phyloP scores from a whole-genome alignment of 2,329 filamentous ascomycete species.

The Alternaria incomplexa region DNA sequence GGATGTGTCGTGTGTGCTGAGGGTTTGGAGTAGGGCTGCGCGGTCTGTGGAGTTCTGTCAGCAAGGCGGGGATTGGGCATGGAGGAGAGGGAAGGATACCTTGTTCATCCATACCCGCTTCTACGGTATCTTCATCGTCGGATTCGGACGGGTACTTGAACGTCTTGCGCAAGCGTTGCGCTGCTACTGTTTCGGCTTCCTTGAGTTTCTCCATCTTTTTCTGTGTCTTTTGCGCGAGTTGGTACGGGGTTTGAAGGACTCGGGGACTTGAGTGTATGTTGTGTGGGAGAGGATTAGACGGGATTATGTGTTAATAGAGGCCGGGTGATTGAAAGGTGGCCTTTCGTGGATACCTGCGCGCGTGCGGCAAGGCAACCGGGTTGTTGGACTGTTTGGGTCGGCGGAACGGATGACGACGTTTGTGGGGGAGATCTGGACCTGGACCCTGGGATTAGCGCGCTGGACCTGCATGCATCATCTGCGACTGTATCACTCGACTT shows the following conservation, averaged over 20 bases:
- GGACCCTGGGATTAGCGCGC: slow-evolving; percentile 18
- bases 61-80: neutral
- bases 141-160: slow-evolving; percentile 74
- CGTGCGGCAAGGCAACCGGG: slow-evolving; percentile 4
- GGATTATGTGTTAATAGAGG: neutral
- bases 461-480: neutral
- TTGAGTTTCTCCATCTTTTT: slow-evolving; percentile 11
- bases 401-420: slow-evolving; percentile 29
- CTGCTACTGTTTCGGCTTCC: slow-evolving; percentile 29
- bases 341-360: slow-evolving; percentile 9
- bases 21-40: slow-evolving; percentile 29
- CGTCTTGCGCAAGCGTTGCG: slow-evolving; percentile 73
- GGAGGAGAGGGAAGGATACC: slow-evolving; percentile 53
- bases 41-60: slow-evolving; percentile 31
- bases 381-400: slow-evolving; percentile 1
- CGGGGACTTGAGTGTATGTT: neutral
- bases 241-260: neutral
- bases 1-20: slow-evolving; percentile 47
- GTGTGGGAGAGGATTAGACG: neutral
- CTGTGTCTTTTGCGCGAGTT: neutral
- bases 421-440: slow-evolving; percentile 7
- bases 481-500: neutral
- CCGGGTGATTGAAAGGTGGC: slow-evolving; percentile 5
- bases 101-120: slow-evolving; percentile 76
- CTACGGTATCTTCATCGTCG: slow-evolving; percentile 60